A percentile compares a stretch with the other conserved stretches of the same genome.
These are phyloP conservation scores for Penicillium sp. DNA, from an alignment of 2,329 filamentous ascomycete genomes.

Conservation along the genomic window DNA sequence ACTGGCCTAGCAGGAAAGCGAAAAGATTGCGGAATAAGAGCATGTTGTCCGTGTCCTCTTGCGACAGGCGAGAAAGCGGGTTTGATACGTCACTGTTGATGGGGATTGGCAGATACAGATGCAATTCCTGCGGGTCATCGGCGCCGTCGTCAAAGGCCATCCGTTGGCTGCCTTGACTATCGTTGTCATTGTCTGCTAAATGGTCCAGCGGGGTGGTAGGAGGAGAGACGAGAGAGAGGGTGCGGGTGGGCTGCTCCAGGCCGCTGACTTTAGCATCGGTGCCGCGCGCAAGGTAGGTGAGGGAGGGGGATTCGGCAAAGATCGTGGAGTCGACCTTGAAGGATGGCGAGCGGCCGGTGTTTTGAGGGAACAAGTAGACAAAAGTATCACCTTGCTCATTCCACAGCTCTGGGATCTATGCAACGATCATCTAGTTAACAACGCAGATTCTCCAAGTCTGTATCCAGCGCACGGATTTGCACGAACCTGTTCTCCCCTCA, in stretches of 20 bases:
- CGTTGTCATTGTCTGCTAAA: constrained; percentile 36
- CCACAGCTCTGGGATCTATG: constrained; percentile 60
- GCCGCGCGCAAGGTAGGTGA: constrained; percentile 58
- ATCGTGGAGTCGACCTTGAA: constrained; percentile 62
- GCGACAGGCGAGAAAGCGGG: constrained; percentile 33
- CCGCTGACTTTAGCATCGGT: constrained; percentile 46
- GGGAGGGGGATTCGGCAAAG: constrained; percentile 56
- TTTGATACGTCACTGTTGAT: constrained; percentile 52
- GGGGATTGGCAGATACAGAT: constrained; percentile 60
- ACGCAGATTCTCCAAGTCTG: background rate
- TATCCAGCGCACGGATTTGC: background rate
- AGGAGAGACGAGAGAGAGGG: constrained; percentile 35
- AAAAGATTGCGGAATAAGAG: constrained; percentile 63
- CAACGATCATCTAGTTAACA: background rate
- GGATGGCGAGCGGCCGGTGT: constrained; percentile 56
- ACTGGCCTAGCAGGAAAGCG: constrained; percentile 62
- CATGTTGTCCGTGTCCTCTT: constrained; percentile 57
- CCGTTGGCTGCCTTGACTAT: constrained; percentile 49
- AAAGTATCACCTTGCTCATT: constrained; percentile 62
- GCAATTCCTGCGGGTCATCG: constrained; percentile 47
- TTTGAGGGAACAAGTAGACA: constrained; percentile 62
- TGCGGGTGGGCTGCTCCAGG: constrained; percentile 30
- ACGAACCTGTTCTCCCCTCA: constrained; percentile 53
- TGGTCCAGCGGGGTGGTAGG: constrained; percentile 33
- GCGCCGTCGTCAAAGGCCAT: constrained; percentile 48